Evolutionary conservation across 2,329 filamentous ascomycete genomes (phyloP).

Genomic region (Colletotrichum tropicicola): DNA sequence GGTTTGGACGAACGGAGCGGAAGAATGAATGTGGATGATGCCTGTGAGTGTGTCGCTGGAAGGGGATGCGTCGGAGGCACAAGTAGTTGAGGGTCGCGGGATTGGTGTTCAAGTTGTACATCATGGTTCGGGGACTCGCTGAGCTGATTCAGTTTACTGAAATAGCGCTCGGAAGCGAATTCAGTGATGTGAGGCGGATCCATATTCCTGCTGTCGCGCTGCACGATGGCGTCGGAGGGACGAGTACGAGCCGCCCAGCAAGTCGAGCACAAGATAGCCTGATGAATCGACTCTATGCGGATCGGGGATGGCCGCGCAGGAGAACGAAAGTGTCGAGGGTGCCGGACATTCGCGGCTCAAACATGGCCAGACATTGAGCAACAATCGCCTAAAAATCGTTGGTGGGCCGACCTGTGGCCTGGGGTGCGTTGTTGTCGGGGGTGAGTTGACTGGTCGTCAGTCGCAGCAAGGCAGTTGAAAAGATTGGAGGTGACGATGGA

Average conservation of each 20-base stretch:
- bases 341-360: slow-evolving; percentile 37
- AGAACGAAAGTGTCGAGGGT: slow-evolving; percentile 32
- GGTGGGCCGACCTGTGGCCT: no score
- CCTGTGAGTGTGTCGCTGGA: slow-evolving; percentile 32
- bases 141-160: slow-evolving; percentile 67
- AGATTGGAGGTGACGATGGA: neutral
- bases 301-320: neutral
- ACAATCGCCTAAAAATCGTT: no score
- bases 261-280: slow-evolving; percentile 22
- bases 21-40: slow-evolving; percentile 56
- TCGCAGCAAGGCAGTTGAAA: neutral
- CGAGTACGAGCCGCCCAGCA: slow-evolving; percentile 17
- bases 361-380: slow-evolving; percentile 43
- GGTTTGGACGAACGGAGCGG: slow-evolving; percentile 54
- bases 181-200: slow-evolving; percentile 71
- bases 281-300: slow-evolving; percentile 11
- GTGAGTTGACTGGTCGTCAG: neutral
- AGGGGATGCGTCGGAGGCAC: slow-evolving; percentile 33
- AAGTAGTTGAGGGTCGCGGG: slow-evolving; percentile 19
- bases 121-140: slow-evolving; percentile 41
- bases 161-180: slow-evolving; percentile 72
- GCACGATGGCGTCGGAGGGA: slow-evolving; percentile 32
- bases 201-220: slow-evolving; percentile 51
- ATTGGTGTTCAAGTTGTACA: neutral
- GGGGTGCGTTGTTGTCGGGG: neutral